Conservation (phyloP, 2,329 filamentous ascomycete genomes). For the Apiospora sp. region DNA sequence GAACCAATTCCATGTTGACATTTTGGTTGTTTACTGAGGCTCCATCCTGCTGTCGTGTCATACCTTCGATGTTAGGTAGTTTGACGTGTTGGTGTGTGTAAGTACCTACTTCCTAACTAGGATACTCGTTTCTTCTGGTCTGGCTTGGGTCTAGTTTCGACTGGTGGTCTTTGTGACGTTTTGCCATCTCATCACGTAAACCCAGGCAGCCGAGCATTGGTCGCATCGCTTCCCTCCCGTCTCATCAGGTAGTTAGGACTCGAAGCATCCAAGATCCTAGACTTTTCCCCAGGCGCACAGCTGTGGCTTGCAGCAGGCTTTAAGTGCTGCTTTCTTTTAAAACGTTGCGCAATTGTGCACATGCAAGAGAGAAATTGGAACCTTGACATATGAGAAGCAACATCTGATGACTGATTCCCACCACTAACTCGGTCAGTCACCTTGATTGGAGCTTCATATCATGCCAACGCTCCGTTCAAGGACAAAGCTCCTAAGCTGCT, state of each 20-base stretch:
- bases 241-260: neutral
- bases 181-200: conserved; percentile 7
- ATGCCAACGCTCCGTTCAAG: conserved; percentile 40
- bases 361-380: conserved; percentile 7
- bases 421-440: neutral
- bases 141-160: neutral
- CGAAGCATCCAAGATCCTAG: neutral
- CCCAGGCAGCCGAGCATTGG: neutral
- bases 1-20: neutral
- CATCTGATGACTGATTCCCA: conserved; percentile 5
- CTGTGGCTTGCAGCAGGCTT: conserved; percentile 6
- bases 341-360: conserved; percentile 14
- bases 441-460: conserved; percentile 20
- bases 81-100: neutral
- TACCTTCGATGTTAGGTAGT: neutral
- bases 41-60: neutral
- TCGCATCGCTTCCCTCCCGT: neutral
- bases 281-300: neutral
- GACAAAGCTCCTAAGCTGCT: conserved; percentile 66
- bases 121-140: neutral
- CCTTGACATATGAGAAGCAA: neutral
- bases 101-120: neutral
- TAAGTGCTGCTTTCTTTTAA: neutral
- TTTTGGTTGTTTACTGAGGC: neutral
- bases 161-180: neutral